Evolutionary conservation across 176 grass and related monocot genomes (phyloP).

Genomic region (Rhynchospora pubera): DNA sequence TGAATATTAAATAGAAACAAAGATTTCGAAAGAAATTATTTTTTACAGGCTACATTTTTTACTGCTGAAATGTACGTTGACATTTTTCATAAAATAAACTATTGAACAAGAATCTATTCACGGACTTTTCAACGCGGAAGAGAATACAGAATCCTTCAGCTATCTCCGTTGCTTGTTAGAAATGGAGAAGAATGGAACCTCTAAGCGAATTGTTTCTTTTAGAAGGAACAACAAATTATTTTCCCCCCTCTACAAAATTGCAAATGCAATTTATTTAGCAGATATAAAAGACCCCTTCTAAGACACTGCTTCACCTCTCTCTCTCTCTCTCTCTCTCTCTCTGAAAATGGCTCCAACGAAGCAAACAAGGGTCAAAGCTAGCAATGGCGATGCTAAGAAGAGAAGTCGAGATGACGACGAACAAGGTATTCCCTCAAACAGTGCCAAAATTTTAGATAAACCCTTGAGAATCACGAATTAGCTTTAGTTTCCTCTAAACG

Average conservation of each 20-base stretch:
- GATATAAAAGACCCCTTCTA: not conserved
- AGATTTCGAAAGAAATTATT: too few relatives aligned
- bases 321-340: too few relatives aligned
- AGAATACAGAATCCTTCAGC: not conserved
- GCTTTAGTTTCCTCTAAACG: not conserved
- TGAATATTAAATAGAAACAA: too few relatives aligned
- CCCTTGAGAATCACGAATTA: not conserved
- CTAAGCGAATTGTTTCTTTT: not conserved
- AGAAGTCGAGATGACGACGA: slow-evolving; percentile 17
- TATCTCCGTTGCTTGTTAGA: not conserved
- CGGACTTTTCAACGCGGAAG: not conserved
- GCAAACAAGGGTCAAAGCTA: slow-evolving; percentile 1
- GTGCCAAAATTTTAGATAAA: not conserved
- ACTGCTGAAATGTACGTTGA: too few relatives aligned
- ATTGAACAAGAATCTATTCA: too few relatives aligned
- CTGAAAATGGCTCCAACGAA: slow-evolving; percentile 17
- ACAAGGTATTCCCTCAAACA: not conserved
- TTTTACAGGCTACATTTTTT: too few relatives aligned
- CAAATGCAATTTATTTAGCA: not conserved
- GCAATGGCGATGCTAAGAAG: slow-evolving; percentile 20
- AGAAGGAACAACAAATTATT: slow-evolving; percentile 8
- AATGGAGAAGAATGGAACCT: not conserved
- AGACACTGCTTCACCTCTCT: not conserved
- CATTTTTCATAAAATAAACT: too few relatives aligned
- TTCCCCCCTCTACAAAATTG: slow-evolving; percentile 13